Evolutionary conservation across 352 stramenopile species (phyloP).

Genomic region (Globisporangium polare): DNA sequence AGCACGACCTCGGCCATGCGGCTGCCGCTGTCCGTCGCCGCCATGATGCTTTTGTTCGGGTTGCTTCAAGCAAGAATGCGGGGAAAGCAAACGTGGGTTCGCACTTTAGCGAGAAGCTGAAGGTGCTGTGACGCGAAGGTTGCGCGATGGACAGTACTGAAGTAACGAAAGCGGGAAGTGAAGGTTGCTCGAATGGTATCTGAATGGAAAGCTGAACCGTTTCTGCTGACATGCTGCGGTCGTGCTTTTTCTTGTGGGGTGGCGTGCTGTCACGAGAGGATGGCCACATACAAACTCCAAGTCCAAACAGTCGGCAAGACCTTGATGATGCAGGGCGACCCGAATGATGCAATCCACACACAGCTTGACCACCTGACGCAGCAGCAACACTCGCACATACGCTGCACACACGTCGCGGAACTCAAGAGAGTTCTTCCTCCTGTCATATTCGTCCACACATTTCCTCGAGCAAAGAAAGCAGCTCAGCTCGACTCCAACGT

Average conservation of each 20-base stretch:
- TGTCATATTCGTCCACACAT: constrained; percentile 7
- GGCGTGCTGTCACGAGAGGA: neutral
- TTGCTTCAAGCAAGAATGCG: constrained; percentile 7
- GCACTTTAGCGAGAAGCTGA: neutral
- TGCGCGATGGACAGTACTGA: neutral
- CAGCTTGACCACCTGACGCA: neutral
- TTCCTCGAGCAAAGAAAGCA: neutral
- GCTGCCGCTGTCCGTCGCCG: constrained; percentile 5
- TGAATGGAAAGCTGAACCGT: neutral
- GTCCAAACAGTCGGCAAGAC: neutral
- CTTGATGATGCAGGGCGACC: constrained; percentile 6
- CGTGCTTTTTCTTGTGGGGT: constrained; percentile 17
- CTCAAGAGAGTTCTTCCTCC: neutral
- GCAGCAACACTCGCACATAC: neutral
- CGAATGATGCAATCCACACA: constrained; percentile 5
- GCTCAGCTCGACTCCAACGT: neutral
- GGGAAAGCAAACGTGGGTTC: neutral
- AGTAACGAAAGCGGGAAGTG: neutral
- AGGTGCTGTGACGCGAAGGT: neutral
- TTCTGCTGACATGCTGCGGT: constrained; percentile 9
- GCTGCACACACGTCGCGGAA: neutral
- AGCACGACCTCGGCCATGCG: constrained; percentile 68
- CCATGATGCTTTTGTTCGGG: constrained; percentile 6
- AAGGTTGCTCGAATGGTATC: constrained; percentile 4
- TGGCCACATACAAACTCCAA: neutral